These are phyloP conservation scores for Solanum lignicaule DNA, from an alignment of 257 asterid species.

Conservation along the genomic window DNA sequence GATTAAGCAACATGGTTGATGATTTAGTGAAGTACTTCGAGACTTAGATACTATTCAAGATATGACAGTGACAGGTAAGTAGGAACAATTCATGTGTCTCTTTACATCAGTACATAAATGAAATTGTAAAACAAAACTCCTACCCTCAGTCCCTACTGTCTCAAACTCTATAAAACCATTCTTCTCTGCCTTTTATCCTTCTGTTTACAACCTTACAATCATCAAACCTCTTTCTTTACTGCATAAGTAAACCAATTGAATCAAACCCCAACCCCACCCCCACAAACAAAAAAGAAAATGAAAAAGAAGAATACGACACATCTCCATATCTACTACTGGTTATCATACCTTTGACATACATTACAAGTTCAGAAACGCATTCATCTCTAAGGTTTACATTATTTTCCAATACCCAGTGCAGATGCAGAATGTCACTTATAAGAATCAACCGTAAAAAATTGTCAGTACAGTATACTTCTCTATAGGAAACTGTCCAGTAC, in stretches of 20 bases:
- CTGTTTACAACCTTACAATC: background rate
- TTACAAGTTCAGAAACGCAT: background rate
- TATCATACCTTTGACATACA: background rate
- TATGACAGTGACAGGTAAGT: background rate
- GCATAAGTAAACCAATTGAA: background rate
- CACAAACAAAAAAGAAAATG: background rate
- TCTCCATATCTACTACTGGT: background rate
- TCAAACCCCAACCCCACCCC: background rate
- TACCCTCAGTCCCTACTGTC: background rate
- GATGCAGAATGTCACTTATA: background rate
- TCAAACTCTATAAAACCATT: background rate
- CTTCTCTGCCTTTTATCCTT: background rate
- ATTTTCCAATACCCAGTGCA: background rate
- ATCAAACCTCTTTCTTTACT: background rate
- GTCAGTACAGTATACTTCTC: background rate
- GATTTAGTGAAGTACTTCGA: background rate
- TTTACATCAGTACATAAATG: background rate
- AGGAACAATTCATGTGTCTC: background rate
- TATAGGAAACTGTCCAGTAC: background rate
- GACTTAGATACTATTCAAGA: background rate
- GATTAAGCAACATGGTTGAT: background rate
- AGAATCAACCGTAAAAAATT: background rate
- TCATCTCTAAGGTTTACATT: background rate
- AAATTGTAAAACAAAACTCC: background rate
- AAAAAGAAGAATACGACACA: background rate